Conservation (phyloP, 345 rosid species). For the Hypericum androsaemum region DNA sequence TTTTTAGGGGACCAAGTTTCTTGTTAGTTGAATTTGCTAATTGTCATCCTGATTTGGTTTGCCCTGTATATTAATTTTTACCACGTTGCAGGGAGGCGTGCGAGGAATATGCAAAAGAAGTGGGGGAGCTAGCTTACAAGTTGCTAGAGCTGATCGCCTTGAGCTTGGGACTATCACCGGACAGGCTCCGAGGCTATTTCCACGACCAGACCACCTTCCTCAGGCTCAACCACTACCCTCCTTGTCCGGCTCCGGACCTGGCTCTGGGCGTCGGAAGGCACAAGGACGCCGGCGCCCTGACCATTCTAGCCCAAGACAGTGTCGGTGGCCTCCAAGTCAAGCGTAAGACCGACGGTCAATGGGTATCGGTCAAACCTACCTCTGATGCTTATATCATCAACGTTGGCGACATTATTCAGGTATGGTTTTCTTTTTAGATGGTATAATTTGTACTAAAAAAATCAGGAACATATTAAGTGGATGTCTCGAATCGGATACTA, state of each 20-base stretch:
- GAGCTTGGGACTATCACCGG: background rate
- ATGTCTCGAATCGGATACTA: too few relatives aligned
- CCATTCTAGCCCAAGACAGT: slow-evolving; percentile 1
- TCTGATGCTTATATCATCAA: slow-evolving; percentile 3
- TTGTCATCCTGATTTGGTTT: background rate
- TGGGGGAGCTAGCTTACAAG: background rate
- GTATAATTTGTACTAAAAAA: too few relatives aligned
- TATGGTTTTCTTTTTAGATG: background rate
- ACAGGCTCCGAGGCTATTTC: background rate
- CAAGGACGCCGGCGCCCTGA: slow-evolving; percentile 2
- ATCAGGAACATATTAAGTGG: too few relatives aligned
- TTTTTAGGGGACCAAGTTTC: too few relatives aligned
- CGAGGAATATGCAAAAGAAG: slow-evolving; percentile 1
- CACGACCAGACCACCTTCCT: slow-evolving; percentile 2
- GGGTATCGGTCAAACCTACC: background rate
- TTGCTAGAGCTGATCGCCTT: background rate
- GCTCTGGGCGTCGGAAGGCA: slow-evolving; percentile 2
- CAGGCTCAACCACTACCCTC: slow-evolving; percentile 5
- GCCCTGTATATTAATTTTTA: too few relatives aligned
- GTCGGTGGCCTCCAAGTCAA: slow-evolving; percentile 2
- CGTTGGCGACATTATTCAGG: slow-evolving; percentile 4
- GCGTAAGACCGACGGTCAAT: slow-evolving; percentile 1
- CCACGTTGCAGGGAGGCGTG: slow-evolving; percentile 1
- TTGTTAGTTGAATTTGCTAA: background rate
- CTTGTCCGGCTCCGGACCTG: slow-evolving; percentile 2